Base-by-base conservation (phyloP, 805 yeast genomes). In the Pichia phayaonensis region DNA sequence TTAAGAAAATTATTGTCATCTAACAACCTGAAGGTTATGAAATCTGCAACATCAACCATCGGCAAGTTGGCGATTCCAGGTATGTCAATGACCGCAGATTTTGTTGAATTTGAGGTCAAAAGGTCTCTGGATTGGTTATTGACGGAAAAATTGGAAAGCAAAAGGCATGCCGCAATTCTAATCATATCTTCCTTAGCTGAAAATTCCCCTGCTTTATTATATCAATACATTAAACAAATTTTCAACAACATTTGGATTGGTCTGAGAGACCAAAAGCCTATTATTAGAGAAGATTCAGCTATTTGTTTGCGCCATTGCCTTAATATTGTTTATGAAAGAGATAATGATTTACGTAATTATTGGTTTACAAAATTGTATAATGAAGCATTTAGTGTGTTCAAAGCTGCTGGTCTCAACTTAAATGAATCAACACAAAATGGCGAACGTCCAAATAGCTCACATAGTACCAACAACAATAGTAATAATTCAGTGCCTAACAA, bases 61-160 rank as follows among this genome's bases (percentile, higher is more conserved):
- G 99, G 98, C 13, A 85, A 84, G 60, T 72, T 92, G 56, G 95
- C 97, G 0, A 80, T 83, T 7, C 92, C 95, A 0, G 96, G 96
- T 26, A 94, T 95, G 0, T 81, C 95, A 1, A 68, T 90, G 48
- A 88, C 96, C 0, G 90, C 95, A 0, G 97, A 90, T 46, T 85
- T 92, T 64, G 97, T 94, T 26, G 97, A 92, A 54, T 86, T 81
- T 59, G 97, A 92, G 65, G 94, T 94, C 10, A 87, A 85, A 61
- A 76, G 86, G 45, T 88, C 96, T 40, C 74, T 92, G 46, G 99
- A 94, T 66, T 85, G 97, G 92, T 75, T 92, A 23, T 86, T 88
- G 34, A 76, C 84, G n/a, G 96, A 90, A 55, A 83, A 88, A 56
- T 89, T 85, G 60, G 96, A 89, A 59, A 77, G 79, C 43, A 79